Evolutionary conservation across 2,329 filamentous ascomycete species (phyloP).

Genomic region (Raffaelea albimanens): DNA sequence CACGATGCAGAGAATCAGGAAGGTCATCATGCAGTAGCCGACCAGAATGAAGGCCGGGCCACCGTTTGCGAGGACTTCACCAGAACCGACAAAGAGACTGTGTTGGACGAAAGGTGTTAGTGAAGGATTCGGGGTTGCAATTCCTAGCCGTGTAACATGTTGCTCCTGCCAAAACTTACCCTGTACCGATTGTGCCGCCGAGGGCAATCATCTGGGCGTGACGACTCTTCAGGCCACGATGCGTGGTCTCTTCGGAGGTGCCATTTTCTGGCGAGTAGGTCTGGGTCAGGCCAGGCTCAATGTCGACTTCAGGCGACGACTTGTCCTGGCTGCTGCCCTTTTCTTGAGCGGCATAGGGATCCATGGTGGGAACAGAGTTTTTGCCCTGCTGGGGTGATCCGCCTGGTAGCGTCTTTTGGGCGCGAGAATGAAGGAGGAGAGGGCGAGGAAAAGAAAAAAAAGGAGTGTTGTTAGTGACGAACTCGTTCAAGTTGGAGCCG

Average conservation of each 20-base stretch:
- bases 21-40: conserved; percentile 25
- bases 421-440: background rate
- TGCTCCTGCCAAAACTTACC: conserved; percentile 11
- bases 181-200: conserved; percentile 38
- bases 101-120: too few relatives aligned
- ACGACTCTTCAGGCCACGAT: conserved; percentile 27
- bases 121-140: too few relatives aligned
- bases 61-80: conserved; percentile 10
- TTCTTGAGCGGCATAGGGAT: background rate
- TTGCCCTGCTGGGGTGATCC: too few relatives aligned
- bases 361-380: background rate
- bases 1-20: conserved; percentile 23
- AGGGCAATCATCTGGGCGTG: conserved; percentile 42
- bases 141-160: too few relatives aligned
- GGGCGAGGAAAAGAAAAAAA: background rate
- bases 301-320: background rate
- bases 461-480: background rate
- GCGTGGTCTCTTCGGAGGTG: background rate
- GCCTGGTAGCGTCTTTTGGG: background rate
- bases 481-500: background rate
- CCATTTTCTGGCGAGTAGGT: background rate
- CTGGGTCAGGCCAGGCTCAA: background rate
- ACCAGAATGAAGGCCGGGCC: conserved; percentile 16
- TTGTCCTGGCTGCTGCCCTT: background rate
- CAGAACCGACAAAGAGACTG: conserved; percentile 20